phyloP scores from a whole-genome alignment of 345 rosid species.

The Populus ilicifolia region DNA sequence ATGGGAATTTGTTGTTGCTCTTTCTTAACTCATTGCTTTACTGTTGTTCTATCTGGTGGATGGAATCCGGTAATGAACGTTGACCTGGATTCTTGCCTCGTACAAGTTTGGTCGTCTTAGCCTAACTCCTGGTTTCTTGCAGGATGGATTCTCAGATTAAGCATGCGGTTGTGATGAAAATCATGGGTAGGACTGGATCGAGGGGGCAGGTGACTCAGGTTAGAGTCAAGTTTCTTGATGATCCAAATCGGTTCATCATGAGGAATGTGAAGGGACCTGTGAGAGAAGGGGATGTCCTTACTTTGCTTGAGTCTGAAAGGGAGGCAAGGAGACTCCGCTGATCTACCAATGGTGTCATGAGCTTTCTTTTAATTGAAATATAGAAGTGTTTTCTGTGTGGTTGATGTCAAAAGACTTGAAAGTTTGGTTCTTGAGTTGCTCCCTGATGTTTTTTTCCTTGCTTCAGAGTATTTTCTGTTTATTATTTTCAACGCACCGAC shows the following conservation, averaged over 20 bases:
- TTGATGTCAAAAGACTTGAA: neutral
- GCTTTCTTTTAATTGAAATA: neutral
- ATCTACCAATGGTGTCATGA: neutral
- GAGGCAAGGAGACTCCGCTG: constrained; percentile 83
- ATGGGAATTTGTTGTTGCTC: too few relatives aligned
- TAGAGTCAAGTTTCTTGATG: constrained; percentile 69
- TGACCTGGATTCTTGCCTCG: too few relatives aligned
- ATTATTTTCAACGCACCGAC: too few relatives aligned
- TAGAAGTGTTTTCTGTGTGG: neutral
- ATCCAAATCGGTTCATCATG: constrained; percentile 66
- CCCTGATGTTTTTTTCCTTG: too few relatives aligned
- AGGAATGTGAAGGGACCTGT: constrained; percentile 88
- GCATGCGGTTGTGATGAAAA: constrained; percentile 81
- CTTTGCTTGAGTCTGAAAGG: constrained; percentile 80
- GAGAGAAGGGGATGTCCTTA: constrained; percentile 76
- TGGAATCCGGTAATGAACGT: too few relatives aligned
- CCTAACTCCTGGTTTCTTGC: neutral
- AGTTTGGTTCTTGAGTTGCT: neutral
- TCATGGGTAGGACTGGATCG: constrained; percentile 87
- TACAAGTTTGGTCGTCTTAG: too few relatives aligned
- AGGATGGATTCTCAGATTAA: constrained; percentile 70
- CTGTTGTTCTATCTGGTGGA: too few relatives aligned
- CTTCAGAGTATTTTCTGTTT: too few relatives aligned
- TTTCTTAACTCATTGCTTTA: too few relatives aligned
- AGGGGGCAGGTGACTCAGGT: constrained; percentile 93